These are phyloP conservation scores for Fraxinus sp. DNA, from an alignment of 305 asterid genomes.

Conservation along the genomic window DNA sequence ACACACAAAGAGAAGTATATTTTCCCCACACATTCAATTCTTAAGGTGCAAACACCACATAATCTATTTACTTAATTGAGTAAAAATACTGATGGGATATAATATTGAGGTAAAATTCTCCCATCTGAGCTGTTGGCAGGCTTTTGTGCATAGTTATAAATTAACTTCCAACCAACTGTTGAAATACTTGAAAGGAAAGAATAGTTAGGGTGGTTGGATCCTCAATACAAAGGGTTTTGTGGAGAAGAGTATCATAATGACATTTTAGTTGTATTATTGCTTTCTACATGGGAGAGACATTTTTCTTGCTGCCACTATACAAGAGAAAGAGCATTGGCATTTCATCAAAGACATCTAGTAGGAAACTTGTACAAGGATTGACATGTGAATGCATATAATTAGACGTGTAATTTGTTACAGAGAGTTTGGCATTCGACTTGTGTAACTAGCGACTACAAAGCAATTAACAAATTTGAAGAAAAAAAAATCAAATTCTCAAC, in stretches of 20 bases:
- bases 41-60: background rate
- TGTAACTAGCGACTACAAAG: background rate
- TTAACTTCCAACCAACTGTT: conserved; percentile 17
- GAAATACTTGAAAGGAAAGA: conserved; percentile 52
- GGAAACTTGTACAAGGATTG: background rate
- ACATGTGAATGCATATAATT: background rate
- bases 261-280: conserved; percentile 17
- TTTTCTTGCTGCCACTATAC: background rate
- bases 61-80: background rate
- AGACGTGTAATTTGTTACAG: background rate
- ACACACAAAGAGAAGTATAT: background rate
- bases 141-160: background rate
- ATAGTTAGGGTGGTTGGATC: conserved; percentile 25
- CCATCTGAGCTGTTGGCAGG: conserved; percentile 19
- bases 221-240: background rate
- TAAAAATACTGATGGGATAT: background rate
- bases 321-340: background rate
- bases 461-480: too few relatives aligned
- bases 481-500: background rate
- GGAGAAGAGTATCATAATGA: conserved; percentile 17
- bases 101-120: background rate
- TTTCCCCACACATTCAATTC: background rate
- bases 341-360: background rate
- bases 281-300: background rate
- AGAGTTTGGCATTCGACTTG: background rate